phyloP scores from a whole-genome alignment of 257 asterid genomes.

The Oldenlandia corymbosa region DNA sequence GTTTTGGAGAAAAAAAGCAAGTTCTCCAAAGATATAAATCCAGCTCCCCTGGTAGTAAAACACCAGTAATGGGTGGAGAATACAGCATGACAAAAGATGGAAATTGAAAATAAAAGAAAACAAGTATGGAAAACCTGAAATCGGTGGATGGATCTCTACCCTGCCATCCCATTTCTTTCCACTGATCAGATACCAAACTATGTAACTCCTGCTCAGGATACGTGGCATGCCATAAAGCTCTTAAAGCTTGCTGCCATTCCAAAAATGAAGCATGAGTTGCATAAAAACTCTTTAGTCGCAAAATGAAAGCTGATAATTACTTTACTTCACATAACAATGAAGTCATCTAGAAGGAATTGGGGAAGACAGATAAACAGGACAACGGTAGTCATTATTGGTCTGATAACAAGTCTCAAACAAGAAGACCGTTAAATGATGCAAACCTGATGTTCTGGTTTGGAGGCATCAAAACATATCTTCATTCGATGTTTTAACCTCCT shows the following conservation, averaged over 20 bases:
- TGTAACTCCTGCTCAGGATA: constrained; percentile 65
- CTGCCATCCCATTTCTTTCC: constrained; percentile 99
- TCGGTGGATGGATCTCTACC: constrained; percentile 95
- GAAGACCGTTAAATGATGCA: background rate
- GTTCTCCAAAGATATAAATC: constrained; percentile 84
- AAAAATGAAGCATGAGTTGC: constrained; percentile 1
- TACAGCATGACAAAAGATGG: background rate
- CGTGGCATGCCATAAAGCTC: constrained; percentile 77
- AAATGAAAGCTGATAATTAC: background rate
- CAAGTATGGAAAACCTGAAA: constrained; percentile 45
- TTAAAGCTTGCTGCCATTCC: constrained; percentile 53
- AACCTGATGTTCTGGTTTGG: constrained; percentile 77
- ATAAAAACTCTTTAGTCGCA: constrained; percentile 2
- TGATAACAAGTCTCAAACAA: background rate
- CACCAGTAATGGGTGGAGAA: constrained; percentile 3
- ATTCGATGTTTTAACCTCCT: constrained; percentile 64
- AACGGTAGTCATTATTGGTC: background rate
- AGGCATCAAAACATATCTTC: constrained; percentile 62
- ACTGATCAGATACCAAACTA: constrained; percentile 74
- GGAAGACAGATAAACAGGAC: background rate
- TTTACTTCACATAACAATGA: background rate
- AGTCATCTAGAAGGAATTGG: background rate
- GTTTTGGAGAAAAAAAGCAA: constrained; percentile 73
- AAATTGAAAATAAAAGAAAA: background rate
- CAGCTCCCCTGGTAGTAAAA: constrained; percentile 56